phyloP scores from a whole-genome alignment of 2,329 filamentous ascomycete species.

The Ophiognomonia clavigignenti-juglandacearum region DNA sequence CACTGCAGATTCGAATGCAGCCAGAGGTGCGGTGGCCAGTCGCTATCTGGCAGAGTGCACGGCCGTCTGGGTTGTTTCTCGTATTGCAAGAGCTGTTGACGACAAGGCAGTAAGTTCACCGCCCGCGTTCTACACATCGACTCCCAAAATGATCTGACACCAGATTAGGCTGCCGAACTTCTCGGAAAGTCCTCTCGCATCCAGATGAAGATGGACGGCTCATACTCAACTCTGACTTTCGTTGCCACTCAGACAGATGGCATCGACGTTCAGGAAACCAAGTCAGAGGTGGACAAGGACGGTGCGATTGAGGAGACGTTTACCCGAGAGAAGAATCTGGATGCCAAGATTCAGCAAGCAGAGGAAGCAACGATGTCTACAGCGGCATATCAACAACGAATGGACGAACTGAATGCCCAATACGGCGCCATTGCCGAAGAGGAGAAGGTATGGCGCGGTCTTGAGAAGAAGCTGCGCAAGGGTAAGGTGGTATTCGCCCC shows the following conservation, averaged over 20 bases:
- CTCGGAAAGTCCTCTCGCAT: slow-evolving; percentile 50
- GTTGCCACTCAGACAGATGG: slow-evolving; percentile 39
- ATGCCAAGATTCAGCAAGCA: background rate
- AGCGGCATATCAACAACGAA: background rate
- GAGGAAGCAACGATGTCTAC: background rate
- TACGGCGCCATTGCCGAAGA: background rate
- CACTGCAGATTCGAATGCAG: slow-evolving; percentile 54
- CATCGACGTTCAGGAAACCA: background rate
- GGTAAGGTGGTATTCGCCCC: background rate
- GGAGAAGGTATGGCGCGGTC: background rate
- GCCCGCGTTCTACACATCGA: no score
- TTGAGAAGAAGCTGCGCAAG: background rate
- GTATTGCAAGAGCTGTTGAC: slow-evolving; percentile 56
- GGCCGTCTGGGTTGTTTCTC: slow-evolving; percentile 57
- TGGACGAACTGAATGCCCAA: background rate
- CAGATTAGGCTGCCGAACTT: slow-evolving; percentile 49
- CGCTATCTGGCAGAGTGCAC: slow-evolving; percentile 57
- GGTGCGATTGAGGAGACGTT: background rate
- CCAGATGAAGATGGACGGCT: slow-evolving; percentile 55
- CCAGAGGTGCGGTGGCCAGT: slow-evolving; percentile 51
- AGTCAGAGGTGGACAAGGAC: background rate
- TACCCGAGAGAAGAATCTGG: background rate
- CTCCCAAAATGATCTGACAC: no score
- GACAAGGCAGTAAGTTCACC: no score
- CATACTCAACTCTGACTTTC: slow-evolving; percentile 50